Conservation (phyloP, 2,329 filamentous ascomycete species). For the Arthroderma sp. region DNA sequence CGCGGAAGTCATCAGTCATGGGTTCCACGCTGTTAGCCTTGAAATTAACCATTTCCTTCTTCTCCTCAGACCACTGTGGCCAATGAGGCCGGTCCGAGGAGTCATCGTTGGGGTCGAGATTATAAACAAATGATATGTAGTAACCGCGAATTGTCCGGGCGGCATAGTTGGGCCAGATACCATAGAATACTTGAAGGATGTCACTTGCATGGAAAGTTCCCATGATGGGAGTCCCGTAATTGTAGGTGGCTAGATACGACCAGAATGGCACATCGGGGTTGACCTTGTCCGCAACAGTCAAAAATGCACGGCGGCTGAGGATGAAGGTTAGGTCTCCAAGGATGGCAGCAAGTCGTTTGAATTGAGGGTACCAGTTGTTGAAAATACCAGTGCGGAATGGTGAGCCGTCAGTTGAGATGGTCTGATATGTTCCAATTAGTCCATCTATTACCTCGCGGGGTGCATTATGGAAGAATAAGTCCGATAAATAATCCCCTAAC, state of each 20-base stretch:
- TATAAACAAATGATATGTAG: constrained; percentile 60
- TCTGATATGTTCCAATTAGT: constrained; percentile 51
- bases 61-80: constrained; percentile 40
- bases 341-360: constrained; percentile 63
- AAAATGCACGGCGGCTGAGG: constrained; percentile 52
- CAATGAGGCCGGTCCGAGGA: constrained; percentile 32
- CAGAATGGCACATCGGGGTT: constrained; percentile 51
- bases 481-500: constrained; percentile 48
- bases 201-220: constrained; percentile 67
- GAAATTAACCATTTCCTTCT: background rate
- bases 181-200: constrained; percentile 55
- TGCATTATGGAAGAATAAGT: constrained; percentile 48
- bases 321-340: constrained; percentile 66
- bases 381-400: constrained; percentile 56
- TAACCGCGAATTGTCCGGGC: constrained; percentile 50
- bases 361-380: constrained; percentile 65
- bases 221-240: constrained; percentile 56
- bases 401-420: constrained; percentile 46
- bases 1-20: too few species aligned
- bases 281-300: constrained; percentile 34
- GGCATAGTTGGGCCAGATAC: constrained; percentile 50
- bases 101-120: constrained; percentile 54
- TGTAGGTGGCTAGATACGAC: constrained; percentile 63
- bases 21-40: background rate
- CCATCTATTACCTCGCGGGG: constrained; percentile 37